Evolutionary conservation across 108 stramenopile species (phyloP).

Genomic region (Skeletonema grethae): DNA sequence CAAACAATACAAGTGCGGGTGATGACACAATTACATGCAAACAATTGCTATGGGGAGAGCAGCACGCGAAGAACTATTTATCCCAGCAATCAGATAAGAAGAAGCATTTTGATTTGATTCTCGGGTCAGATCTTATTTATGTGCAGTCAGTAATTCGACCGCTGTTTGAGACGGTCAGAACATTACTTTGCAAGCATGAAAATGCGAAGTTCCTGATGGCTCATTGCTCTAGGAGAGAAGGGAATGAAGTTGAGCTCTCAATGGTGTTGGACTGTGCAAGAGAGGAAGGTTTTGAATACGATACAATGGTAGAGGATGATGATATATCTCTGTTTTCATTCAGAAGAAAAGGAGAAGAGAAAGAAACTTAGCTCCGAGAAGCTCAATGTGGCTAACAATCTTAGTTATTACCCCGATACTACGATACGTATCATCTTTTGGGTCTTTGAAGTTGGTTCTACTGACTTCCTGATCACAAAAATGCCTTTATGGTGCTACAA

Average conservation of each 20-base stretch:
- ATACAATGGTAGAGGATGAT: conserved; percentile 4
- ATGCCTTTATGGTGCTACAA: no score
- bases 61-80: conserved; percentile 23
- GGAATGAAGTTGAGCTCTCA: conserved; percentile 31
- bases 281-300: conserved; percentile 17
- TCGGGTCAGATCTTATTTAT: conserved; percentile 37
- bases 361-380: background rate
- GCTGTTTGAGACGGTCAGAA: conserved; percentile 22
- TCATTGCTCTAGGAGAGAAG: conserved; percentile 27
- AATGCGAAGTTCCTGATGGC: conserved; percentile 32
- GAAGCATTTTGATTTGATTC: conserved; percentile 31
- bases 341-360: background rate
- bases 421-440: no score
- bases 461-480: no score
- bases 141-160: conserved; percentile 24
- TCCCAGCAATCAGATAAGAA: background rate
- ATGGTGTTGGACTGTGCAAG: conserved; percentile 16
- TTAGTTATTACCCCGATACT: no score
- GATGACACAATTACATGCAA: conserved; percentile 18
- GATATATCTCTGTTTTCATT: conserved; percentile 6
- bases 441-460: no score
- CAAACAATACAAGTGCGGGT: conserved; percentile 17
- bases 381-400: no score
- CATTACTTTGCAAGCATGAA: conserved; percentile 8
- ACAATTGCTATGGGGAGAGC: conserved; percentile 50